Evolutionary conservation across 768 basidiomycete genomes (phyloP).

Genomic region (Amanita inopinata): DNA sequence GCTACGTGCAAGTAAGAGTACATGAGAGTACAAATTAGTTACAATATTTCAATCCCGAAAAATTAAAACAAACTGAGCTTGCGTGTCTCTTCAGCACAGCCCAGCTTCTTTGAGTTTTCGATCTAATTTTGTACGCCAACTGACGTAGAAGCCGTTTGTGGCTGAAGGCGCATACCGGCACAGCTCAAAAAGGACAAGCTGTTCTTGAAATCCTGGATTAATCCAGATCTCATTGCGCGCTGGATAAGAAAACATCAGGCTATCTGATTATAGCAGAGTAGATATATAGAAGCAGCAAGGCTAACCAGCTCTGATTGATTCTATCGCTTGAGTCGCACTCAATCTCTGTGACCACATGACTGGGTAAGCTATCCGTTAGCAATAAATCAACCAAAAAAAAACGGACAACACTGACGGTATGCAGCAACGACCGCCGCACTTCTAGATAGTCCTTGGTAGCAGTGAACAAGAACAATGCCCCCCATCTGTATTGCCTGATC

Average conservation of each 20-base stretch:
- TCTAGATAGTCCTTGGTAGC: slow-evolving; percentile 55
- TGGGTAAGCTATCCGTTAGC: slow-evolving; percentile 19
- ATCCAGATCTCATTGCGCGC: slow-evolving; percentile 74
- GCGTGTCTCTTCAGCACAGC: slow-evolving; percentile 19
- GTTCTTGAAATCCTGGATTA: slow-evolving; percentile 72
- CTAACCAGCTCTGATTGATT: slow-evolving; percentile 50
- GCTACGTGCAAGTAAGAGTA: slow-evolving; percentile 5
- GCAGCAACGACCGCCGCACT: slow-evolving; percentile 67
- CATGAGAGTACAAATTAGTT: slow-evolving; percentile 3
- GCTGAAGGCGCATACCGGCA: slow-evolving; percentile 58
- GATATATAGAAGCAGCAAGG: slow-evolving; percentile 2
- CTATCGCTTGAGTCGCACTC: slow-evolving; percentile 47
- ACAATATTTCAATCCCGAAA: too few relatives aligned
- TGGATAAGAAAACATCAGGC: slow-evolving; percentile 18
- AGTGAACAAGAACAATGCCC: slow-evolving; percentile 58
- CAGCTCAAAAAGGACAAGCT: slow-evolving; percentile 65
- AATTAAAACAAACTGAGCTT: slow-evolving; percentile 1
- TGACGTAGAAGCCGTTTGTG: slow-evolving; percentile 52
- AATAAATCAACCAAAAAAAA: neutral
- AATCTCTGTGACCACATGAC: slow-evolving; percentile 62
- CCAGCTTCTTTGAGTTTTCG: slow-evolving; percentile 35
- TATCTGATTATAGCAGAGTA: slow-evolving; percentile 3
- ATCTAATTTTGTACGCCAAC: slow-evolving; percentile 52
- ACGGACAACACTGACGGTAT: slow-evolving; percentile 50
- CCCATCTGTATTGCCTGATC: slow-evolving; percentile 47